Evolutionary conservation across 1,284 basidiomycete species (phyloP).

Genomic region (Rhodotorula sp.): DNA sequence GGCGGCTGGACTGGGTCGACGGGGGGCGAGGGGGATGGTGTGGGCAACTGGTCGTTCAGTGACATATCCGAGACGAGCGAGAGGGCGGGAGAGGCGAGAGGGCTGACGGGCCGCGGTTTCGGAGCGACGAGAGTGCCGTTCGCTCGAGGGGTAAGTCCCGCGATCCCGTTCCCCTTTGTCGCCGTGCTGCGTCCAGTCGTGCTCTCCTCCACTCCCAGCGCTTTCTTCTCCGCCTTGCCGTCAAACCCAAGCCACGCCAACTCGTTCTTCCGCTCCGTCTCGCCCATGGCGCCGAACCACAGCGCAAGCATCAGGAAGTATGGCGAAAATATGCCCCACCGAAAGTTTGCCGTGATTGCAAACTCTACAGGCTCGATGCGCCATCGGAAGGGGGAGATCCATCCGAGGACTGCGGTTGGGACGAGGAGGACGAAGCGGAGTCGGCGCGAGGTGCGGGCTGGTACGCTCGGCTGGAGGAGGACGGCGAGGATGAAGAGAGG

Average conservation of each 20-base stretch:
- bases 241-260: conserved; percentile 25
- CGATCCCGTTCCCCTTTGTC: too few species aligned
- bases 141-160: background rate
- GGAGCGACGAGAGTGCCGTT: background rate
- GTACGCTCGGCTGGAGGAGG: conserved; percentile 31
- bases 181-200: background rate
- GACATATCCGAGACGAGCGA: background rate
- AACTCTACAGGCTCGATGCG: conserved; percentile 17
- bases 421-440: conserved; percentile 9
- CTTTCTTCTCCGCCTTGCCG: background rate
- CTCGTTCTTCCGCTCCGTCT: background rate
- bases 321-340: conserved; percentile 23
- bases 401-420: conserved; percentile 4
- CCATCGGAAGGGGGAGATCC: conserved; percentile 8
- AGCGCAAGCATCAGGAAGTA: conserved; percentile 22
- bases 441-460: conserved; percentile 3
- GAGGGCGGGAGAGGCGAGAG: background rate
- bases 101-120: background rate
- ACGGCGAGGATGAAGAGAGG: conserved; percentile 21
- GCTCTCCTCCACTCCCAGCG: too few species aligned
- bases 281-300: conserved; percentile 10
- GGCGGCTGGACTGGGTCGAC: conserved; percentile 14
- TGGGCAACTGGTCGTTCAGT: conserved; percentile 11
- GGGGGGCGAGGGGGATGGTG: conserved; percentile 21
- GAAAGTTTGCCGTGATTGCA: conserved; percentile 24